Evolutionary conservation across 2,329 filamentous ascomycete genomes (phyloP).

Genomic region (Ophiocordyceps robertsii): DNA sequence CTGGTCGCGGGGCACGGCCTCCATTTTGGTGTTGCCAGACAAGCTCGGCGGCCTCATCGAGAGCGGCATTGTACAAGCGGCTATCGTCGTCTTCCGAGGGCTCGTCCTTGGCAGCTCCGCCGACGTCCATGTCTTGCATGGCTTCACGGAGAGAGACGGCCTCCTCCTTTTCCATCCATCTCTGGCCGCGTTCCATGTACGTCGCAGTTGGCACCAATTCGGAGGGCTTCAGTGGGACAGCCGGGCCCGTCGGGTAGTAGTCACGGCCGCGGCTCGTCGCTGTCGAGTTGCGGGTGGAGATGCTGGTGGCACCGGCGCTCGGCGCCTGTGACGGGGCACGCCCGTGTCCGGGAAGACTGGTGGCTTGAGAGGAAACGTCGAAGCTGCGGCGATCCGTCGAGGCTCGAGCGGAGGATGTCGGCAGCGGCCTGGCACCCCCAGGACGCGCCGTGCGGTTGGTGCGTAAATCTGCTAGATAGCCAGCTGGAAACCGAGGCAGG

Average conservation of each 20-base stretch:
- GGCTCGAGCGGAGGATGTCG: constrained; percentile 20
- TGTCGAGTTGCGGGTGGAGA: constrained; percentile 36
- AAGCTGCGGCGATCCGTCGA: constrained; percentile 17
- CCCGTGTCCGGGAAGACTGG: constrained; percentile 11
- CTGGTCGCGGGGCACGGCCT: constrained; percentile 32
- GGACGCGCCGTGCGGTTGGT: constrained; percentile 54
- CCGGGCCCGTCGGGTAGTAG: constrained; percentile 32
- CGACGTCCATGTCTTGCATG: constrained; percentile 59
- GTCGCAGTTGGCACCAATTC: constrained; percentile 51
- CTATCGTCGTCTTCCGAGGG: constrained; percentile 39
- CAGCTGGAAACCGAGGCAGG: constrained; percentile 30
- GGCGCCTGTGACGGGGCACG: constrained; percentile 18
- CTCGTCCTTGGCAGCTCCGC: constrained; percentile 16
- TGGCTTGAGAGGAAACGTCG: constrained; percentile 14
- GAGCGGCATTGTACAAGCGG: constrained; percentile 54
- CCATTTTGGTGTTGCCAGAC: constrained; percentile 65
- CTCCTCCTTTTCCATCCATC: constrained; percentile 75
- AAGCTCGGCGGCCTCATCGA: constrained; percentile 65
- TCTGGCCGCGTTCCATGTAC: constrained; percentile 60
- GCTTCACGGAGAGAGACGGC: constrained; percentile 55
- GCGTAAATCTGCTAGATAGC: constrained; percentile 59
- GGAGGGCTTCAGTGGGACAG: constrained; percentile 38
- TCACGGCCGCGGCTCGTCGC: constrained; percentile 31
- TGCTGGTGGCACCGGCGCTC: constrained; percentile 29
- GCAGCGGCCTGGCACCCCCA: constrained; percentile 55